Conservation (phyloP, 2,329 filamentous ascomycete genomes). For the Ascochyta clinopodiicola region DNA sequence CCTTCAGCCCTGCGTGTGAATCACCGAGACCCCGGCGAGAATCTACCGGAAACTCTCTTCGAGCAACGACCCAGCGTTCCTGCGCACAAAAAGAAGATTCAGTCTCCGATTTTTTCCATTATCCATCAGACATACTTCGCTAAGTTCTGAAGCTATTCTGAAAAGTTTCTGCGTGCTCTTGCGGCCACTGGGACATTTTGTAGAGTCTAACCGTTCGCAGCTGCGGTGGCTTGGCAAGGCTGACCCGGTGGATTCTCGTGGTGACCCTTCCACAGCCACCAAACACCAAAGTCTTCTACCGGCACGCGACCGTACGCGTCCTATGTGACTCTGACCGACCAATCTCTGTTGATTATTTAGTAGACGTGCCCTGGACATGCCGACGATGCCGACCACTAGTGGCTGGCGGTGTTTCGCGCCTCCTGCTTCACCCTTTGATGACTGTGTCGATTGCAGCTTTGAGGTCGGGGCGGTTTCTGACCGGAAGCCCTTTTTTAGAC, state of each 20-base stretch:
- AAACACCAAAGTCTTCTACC: conserved; percentile 3
- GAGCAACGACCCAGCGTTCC: neutral
- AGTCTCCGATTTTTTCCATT: no score
- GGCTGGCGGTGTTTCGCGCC: conserved; percentile 6
- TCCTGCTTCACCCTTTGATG: conserved; percentile 33
- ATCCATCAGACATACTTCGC: neutral
- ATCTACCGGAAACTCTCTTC: conserved; percentile 18
- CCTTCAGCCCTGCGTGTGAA: conserved; percentile 18
- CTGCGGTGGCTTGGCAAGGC: conserved; percentile 1
- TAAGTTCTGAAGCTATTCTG: neutral
- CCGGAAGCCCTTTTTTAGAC: conserved; percentile 19
- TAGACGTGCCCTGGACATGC: conserved; percentile 8
- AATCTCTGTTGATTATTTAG: neutral
- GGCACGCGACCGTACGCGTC: conserved; percentile 13
- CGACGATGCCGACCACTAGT: conserved; percentile 16
- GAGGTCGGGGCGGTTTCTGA: neutral
- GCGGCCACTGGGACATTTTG: neutral
- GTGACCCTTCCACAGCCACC: conserved; percentile 14
- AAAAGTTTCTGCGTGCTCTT: neutral
- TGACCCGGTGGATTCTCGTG: conserved; percentile 14
- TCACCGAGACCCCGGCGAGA: conserved; percentile 27
- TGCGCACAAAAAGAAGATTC: neutral
- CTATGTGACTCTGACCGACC: conserved; percentile 3
- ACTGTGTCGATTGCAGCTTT: conserved; percentile 17
- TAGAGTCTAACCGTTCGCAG: neutral